phyloP scores from a whole-genome alignment of 805 yeast genomes.

The Ogataea dorogensis region DNA sequence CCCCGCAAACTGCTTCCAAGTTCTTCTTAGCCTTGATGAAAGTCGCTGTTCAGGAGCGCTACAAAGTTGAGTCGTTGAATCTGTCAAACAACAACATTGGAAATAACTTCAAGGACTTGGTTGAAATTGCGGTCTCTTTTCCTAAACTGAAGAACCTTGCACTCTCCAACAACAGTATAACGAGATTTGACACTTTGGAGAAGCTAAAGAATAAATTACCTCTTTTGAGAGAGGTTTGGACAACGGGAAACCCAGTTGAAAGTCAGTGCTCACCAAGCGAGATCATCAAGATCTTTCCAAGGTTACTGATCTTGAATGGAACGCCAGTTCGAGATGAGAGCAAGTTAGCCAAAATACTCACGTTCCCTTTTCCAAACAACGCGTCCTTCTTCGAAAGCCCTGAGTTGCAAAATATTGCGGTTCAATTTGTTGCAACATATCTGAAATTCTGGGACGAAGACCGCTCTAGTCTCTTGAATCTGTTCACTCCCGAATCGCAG shows the following conservation, averaged over 20 bases:
- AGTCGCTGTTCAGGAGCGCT: conserved; percentile 53
- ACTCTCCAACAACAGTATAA: conserved; percentile 69
- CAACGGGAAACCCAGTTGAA: conserved; percentile 75
- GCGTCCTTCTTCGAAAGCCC: conserved; percentile 80
- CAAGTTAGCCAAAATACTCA: conserved; percentile 49
- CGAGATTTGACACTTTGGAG: conserved; percentile 59
- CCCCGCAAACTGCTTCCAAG: conserved; percentile 53
- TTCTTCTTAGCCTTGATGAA: conserved; percentile 89
- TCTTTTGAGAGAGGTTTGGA: conserved; percentile 69
- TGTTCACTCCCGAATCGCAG: conserved; percentile 81
- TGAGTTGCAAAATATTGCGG: conserved; percentile 65
- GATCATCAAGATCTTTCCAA: conserved; percentile 73
- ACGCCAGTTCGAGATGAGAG: conserved; percentile 71
- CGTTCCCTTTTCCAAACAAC: conserved; percentile 53
- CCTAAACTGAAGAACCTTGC: conserved; percentile 80
- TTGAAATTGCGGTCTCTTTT: conserved; percentile 66
- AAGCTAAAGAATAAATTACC: conserved; percentile 76
- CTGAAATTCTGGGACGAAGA: conserved; percentile 79
- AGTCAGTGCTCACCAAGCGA: conserved; percentile 51
- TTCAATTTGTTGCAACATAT: conserved; percentile 76
- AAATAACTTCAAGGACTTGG: conserved; percentile 47
- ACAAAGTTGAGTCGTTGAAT: conserved; percentile 70
- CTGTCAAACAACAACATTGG: conserved; percentile 69
- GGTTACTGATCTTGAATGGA: conserved; percentile 75
- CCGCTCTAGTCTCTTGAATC: conserved; percentile 61